Conservation (phyloP, 2,329 filamentous ascomycete genomes). For the Colletotrichum truncatum region DNA sequence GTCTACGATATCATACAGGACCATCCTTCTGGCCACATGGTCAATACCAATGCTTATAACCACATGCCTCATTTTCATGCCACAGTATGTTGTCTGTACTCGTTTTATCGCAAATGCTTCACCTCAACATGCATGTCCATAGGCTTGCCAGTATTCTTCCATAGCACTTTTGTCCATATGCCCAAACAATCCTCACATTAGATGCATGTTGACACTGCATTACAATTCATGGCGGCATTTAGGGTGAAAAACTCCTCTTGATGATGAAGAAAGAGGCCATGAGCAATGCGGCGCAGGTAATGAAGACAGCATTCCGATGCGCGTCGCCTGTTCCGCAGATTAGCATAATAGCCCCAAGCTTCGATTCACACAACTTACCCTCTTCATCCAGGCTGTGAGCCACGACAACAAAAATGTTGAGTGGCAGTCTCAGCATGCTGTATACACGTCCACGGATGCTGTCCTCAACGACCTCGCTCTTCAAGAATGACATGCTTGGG, state of each 20-base stretch:
- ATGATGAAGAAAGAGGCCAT: constrained; percentile 32
- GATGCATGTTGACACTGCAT: no score
- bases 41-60: background rate
- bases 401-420: constrained; percentile 63
- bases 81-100: background rate
- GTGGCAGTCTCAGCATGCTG: constrained; percentile 63
- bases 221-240: background rate
- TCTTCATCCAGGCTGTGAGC: constrained; percentile 55
- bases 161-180: background rate
- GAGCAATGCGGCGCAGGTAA: constrained; percentile 31
- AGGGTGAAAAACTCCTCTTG: constrained; percentile 28
- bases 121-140: background rate
- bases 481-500: constrained; percentile 63
- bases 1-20: background rate
- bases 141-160: background rate
- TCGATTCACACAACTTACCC: constrained; percentile 36
- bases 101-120: background rate
- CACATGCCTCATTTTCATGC: background rate
- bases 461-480: constrained; percentile 63
- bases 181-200: background rate
- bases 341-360: background rate
- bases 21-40: background rate
- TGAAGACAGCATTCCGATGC: constrained; percentile 41
- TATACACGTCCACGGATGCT: constrained; percentile 63
- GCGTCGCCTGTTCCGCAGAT: constrained; percentile 34